These are phyloP conservation scores for Xylaria grammica DNA, from an alignment of 495 filamentous ascomycete species.

Conservation along the genomic window DNA sequence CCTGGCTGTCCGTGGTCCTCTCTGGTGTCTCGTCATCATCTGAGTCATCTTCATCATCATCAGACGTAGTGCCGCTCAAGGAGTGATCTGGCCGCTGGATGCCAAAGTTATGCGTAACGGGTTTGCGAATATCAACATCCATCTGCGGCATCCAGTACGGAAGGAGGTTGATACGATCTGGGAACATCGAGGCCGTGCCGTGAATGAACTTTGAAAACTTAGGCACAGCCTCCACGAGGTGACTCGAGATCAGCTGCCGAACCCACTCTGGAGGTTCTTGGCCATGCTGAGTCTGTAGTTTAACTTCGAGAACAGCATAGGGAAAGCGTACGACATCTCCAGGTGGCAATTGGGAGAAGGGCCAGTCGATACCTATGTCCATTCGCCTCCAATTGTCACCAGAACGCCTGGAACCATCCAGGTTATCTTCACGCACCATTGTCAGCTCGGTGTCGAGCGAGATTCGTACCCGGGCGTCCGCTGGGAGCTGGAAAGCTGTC, in stretches of 20 bases:
- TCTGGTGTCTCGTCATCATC: constrained; percentile 54
- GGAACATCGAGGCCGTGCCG: constrained; percentile 85
- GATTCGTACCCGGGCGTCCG: constrained; percentile 94
- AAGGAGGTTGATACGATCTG: constrained; percentile 83
- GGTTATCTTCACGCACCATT: constrained; percentile 93
- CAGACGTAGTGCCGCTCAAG: constrained; percentile 77
- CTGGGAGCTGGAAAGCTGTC: constrained; percentile 96
- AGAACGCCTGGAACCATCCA: constrained; percentile 75
- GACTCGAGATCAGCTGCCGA: constrained; percentile 84
- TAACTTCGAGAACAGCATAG: constrained; percentile 96
- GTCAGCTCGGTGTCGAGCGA: constrained; percentile 95
- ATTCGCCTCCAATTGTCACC: constrained; percentile 95
- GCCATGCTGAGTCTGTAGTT: constrained; percentile 95
- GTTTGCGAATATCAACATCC: constrained; percentile 97
- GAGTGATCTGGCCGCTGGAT: constrained; percentile 80
- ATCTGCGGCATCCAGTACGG: constrained; percentile 99
- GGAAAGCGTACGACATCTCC: constrained; percentile 90
- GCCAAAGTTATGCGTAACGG: constrained; percentile 80
- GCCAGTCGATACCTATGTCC: constrained; percentile 97
- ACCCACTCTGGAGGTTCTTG: constrained; percentile 98
- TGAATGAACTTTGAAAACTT: constrained; percentile 99
- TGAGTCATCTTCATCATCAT: constrained; percentile 66
- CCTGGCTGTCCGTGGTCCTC: constrained; percentile 16
- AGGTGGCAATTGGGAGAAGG: constrained; percentile 85
- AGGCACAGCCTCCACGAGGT: constrained; percentile 95